These are phyloP conservation scores for Ophioceras dolichostomum DNA, from an alignment of 2,329 filamentous ascomycete genomes.

Conservation along the genomic window DNA sequence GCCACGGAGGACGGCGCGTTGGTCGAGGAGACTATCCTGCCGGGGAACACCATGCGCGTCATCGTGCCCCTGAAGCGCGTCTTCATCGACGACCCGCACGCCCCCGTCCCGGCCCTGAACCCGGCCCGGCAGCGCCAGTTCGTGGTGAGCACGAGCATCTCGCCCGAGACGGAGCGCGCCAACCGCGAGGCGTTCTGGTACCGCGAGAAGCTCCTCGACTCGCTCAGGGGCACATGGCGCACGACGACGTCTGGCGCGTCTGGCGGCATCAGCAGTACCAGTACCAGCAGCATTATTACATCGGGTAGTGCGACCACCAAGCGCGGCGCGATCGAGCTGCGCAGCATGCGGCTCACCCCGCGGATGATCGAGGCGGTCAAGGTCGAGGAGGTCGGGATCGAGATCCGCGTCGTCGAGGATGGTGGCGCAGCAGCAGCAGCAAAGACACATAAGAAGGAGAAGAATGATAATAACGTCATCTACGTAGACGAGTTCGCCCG, in stretches of 20 bases:
- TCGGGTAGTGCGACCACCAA: neutral
- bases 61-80: slow-evolving; percentile 65
- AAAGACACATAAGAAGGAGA: slow-evolving; percentile 10
- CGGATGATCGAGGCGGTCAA: slow-evolving; percentile 77
- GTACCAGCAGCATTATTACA: slow-evolving; percentile 12
- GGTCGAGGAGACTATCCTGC: slow-evolving; percentile 46
- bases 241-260: slow-evolving; percentile 29
- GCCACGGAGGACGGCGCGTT: slow-evolving; percentile 27
- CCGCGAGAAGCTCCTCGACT: slow-evolving; percentile 65
- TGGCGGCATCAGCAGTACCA: slow-evolving; percentile 34
- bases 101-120: slow-evolving; percentile 68
- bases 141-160: slow-evolving; percentile 71
- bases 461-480: slow-evolving; percentile 14
- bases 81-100: slow-evolving; percentile 64
- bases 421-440: too few species aligned
- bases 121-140: slow-evolving; percentile 82
- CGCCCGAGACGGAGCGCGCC: slow-evolving; percentile 65
- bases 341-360: slow-evolving; percentile 58
- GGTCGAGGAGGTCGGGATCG: slow-evolving; percentile 64
- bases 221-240: slow-evolving; percentile 60
- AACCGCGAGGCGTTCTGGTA: slow-evolving; percentile 86
- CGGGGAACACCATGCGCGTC: slow-evolving; percentile 60
- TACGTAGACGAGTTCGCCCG: slow-evolving; percentile 53
- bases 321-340: slow-evolving; percentile 61
- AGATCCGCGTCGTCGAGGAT: slow-evolving; percentile 37